These are phyloP conservation scores for Beauveria sp. DNA, from an alignment of 2,329 filamentous ascomycete genomes.

Conservation along the genomic window DNA sequence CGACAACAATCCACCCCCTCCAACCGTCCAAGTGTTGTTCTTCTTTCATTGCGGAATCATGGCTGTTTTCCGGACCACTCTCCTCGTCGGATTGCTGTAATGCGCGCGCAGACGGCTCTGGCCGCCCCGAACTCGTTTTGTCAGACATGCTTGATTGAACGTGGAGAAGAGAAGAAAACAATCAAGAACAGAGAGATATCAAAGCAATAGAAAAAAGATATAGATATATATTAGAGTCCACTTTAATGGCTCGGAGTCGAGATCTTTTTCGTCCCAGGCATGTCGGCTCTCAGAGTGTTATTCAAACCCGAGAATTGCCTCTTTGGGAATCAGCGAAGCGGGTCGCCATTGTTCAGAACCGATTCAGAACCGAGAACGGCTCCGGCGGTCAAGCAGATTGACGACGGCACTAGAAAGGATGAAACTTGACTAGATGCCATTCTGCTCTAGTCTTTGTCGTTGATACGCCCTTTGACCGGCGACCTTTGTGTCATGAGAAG, in stretches of 20 bases:
- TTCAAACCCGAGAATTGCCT: slow-evolving; percentile 10
- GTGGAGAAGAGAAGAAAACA: not conserved
- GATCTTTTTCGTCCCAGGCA: not conserved
- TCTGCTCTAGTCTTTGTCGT: not conserved
- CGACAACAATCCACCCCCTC: slow-evolving; percentile 20
- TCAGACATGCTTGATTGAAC: not conserved
- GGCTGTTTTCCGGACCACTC: not conserved
- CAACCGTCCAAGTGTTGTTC: slow-evolving; percentile 12
- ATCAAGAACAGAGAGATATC: not conserved
- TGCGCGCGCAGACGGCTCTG: not conserved
- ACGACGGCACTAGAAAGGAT: not conserved
- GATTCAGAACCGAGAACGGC: not conserved
- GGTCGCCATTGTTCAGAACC: not conserved
- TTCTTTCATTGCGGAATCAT: not conserved
- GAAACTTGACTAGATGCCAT: not conserved
- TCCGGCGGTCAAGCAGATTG: not conserved
- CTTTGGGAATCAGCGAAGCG: not conserved
- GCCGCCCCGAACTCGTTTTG: not conserved
- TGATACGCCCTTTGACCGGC: not conserved
- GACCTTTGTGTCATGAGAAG: not conserved
- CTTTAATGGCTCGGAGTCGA: not conserved
- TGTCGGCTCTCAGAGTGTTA: not conserved
- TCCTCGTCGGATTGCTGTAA: slow-evolving; percentile 3
- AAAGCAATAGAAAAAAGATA: not conserved
- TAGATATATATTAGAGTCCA: not conserved